phyloP scores from a whole-genome alignment of 345 rosid species.

The Murraya paniculata region DNA sequence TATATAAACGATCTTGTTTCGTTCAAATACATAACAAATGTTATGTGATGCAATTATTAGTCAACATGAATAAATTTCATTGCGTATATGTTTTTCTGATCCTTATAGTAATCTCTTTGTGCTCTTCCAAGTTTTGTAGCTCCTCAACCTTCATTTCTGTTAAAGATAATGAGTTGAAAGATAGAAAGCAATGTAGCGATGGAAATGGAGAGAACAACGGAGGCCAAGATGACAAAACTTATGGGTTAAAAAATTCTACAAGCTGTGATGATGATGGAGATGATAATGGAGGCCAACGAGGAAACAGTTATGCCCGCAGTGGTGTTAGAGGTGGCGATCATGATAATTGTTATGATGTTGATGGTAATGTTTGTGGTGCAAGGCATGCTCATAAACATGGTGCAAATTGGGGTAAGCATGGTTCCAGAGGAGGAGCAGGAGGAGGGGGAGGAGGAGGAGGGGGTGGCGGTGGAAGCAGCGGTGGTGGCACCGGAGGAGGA shows the following conservation, averaged over 20 bases:
- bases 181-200: not conserved
- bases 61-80: not conserved
- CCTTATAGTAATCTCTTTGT: not conserved
- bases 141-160: not conserved
- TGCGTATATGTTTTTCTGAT: not conserved
- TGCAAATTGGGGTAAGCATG: not conserved
- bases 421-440: not conserved
- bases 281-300: not conserved
- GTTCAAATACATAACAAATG: no score
- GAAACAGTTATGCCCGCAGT: not conserved
- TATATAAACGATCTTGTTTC: not conserved
- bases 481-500: not conserved
- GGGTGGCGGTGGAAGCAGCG: conserved; percentile 6
- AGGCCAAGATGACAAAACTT: not conserved
- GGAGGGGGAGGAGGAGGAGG: conserved; percentile 8
- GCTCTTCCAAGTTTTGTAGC: not conserved
- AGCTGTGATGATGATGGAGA: not conserved
- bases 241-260: not conserved
- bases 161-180: not conserved
- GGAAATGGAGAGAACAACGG: not conserved
- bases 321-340: not conserved
- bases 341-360: not conserved
- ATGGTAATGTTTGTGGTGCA: not conserved
- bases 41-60: not conserved
- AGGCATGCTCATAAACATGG: not conserved